A percentile compares a stretch with the other conserved stretches of the same genome.
Conservation (phyloP, 257 asterid genomes). For the Solanum etuberosum region DNA sequence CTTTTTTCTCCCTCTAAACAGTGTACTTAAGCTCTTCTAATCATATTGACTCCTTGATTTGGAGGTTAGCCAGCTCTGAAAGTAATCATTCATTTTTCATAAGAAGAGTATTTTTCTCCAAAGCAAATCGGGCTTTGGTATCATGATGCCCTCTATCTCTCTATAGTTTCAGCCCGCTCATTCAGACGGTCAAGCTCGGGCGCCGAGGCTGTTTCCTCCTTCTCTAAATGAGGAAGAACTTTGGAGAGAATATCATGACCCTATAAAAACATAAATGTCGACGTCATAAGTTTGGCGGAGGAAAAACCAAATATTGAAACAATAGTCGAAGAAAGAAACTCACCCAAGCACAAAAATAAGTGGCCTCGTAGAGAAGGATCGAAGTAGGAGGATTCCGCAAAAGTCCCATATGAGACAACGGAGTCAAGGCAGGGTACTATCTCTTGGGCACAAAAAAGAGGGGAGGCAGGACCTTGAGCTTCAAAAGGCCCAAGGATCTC, state of each 20-base stretch:
- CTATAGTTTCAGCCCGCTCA: background rate
- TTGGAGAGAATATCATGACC: background rate
- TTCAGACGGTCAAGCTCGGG: background rate
- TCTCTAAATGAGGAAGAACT: background rate
- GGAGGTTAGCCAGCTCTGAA: background rate
- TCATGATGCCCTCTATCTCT: background rate
- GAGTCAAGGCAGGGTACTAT: background rate
- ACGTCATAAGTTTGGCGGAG: no score
- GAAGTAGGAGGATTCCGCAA: background rate
- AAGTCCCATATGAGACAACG: background rate
- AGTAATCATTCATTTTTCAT: background rate
- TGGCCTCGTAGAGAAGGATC: background rate
- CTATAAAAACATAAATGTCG: no score
- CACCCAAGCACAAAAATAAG: background rate
- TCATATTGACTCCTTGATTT: background rate
- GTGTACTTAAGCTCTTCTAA: background rate
- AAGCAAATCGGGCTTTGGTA: background rate
- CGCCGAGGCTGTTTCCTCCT: background rate
- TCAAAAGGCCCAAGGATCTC: background rate
- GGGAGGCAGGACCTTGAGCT: background rate
- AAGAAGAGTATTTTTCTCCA: background rate
- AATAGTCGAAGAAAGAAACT: background rate
- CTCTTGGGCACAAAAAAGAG: background rate
- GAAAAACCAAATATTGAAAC: no score
- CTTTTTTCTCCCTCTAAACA: background rate